Conservation (phyloP, 2,329 filamentous ascomycete genomes). For the Ceratocystis harringtonii region DNA sequence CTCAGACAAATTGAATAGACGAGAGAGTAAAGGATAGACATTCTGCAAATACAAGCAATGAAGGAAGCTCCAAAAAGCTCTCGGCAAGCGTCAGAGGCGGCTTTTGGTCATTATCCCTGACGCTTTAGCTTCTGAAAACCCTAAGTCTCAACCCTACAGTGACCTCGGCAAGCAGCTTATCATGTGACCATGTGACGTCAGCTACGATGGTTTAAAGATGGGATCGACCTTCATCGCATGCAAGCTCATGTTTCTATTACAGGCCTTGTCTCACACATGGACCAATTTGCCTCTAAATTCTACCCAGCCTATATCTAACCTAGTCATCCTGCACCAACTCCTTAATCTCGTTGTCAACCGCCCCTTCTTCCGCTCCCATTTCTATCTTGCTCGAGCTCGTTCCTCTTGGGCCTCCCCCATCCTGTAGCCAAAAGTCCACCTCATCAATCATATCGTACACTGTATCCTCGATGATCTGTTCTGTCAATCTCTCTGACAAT, state of each 20-base stretch:
- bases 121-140: neutral
- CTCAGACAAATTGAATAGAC: neutral
- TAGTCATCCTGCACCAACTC: conserved; percentile 50
- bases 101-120: neutral
- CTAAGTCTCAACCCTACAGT: neutral
- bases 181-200: neutral
- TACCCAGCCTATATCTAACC: conserved; percentile 16
- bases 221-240: too few relatives aligned
- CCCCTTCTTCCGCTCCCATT: conserved; percentile 32
- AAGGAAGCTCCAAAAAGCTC: neutral
- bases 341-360: conserved; percentile 40
- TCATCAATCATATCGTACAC: conserved; percentile 90
- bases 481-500: conserved; percentile 55
- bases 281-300: neutral
- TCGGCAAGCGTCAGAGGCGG: neutral
- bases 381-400: conserved; percentile 25
- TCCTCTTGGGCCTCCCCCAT: conserved; percentile 38
- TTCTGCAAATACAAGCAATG: neutral
- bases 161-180: neutral
- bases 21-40: neutral
- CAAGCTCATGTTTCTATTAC: neutral
- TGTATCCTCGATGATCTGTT: conserved; percentile 90
- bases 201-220: too few relatives aligned
- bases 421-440: conserved; percentile 74
- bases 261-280: neutral